Conservation (phyloP, 225 moss, liverwort and hornwort genomes). For the Ulota crispa region DNA sequence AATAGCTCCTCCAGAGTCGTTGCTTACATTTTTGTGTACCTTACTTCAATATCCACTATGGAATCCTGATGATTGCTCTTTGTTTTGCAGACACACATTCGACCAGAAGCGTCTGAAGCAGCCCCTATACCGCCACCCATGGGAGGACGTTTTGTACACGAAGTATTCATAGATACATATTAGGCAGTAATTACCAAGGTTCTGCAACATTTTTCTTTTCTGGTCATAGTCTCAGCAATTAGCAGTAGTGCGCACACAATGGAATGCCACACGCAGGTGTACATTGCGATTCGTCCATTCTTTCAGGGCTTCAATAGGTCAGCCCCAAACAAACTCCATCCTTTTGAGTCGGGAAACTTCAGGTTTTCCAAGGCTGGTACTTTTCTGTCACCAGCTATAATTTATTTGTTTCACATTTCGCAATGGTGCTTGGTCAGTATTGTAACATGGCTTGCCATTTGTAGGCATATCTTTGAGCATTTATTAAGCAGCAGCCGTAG, state of each 20-base stretch:
- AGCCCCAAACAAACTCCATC: conserved; percentile 23
- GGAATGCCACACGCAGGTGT: conserved; percentile 22
- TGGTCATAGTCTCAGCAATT: conserved; percentile 19
- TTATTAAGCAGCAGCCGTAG: conserved; percentile 16
- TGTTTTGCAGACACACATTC: conserved; percentile 58
- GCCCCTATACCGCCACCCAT: conserved; percentile 67
- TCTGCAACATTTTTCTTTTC: conserved; percentile 24
- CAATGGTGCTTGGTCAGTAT: conserved; percentile 1
- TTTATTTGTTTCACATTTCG: conserved; percentile 19
- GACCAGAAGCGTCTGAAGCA: conserved; percentile 79
- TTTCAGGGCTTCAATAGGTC: conserved; percentile 34
- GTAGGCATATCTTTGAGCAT: conserved; percentile 18
- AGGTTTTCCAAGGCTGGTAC: conserved; percentile 13
- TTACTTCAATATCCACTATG: not conserved
- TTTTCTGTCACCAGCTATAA: conserved; percentile 16
- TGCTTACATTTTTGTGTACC: not conserved
- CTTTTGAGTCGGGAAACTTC: conserved; percentile 5
- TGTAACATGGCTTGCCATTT: conserved; percentile 31
- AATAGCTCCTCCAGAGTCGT: not conserved
- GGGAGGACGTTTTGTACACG: conserved; percentile 68
- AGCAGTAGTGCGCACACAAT: conserved; percentile 15
- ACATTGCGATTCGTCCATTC: conserved; percentile 40
- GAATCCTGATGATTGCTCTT: conserved; percentile 3
- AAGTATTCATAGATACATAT: conserved; percentile 43
- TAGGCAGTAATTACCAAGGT: not conserved